Evolutionary conservation across 169 alveolate species (phyloP), one percentile per base, ranked within the genome.

Genomic region (Fabrea salina): DNA sequence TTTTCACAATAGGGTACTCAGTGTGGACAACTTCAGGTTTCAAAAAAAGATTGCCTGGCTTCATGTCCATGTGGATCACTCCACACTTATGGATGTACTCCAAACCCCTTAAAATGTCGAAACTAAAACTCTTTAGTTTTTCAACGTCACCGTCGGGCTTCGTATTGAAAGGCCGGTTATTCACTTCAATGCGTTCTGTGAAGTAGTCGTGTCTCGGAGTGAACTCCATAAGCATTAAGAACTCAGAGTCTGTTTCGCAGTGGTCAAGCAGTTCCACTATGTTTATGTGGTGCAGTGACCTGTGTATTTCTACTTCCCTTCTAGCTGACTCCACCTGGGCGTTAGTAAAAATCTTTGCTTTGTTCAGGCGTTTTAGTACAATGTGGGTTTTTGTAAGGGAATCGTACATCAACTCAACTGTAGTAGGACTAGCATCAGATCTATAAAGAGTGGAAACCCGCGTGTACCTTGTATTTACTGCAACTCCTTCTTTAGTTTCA

Each of bases 261-360:
- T 61, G 67, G 49, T 82, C 79, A 54, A 51, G 67, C 32, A 82
- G 32, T 58, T 82, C 56, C 6, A 64, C 84, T 4, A 82, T 77
- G 49, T 64, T 82, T 30, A n/a, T 40, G 54, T 82, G 88, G 5
- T 76, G 33, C 72, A 82, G 32, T 19, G 47, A 39, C 4, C 81
- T 72, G 77, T 82, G 88, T 4, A 82, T 53, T 2, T 70, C 75
- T 37, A 80, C 66, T 53, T 82, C 88, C n/a, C 44, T 4, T 30
- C 76, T 43, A 19, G 84, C 79, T 44, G 53, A 44, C 16, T 44
- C 53, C 16, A 33, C 41, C 8, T 68, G 78, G 2, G 16, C 78
- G 1, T 37, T 39, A 0, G n/a, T 19, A 11, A 68, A 33, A 1
- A 68, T 8, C 35, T 68, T 68, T 8, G 13, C 27, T 4, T 68